phyloP scores from a whole-genome alignment of 106 monocot genomes.

The Acanthochlamys bracteata region DNA sequence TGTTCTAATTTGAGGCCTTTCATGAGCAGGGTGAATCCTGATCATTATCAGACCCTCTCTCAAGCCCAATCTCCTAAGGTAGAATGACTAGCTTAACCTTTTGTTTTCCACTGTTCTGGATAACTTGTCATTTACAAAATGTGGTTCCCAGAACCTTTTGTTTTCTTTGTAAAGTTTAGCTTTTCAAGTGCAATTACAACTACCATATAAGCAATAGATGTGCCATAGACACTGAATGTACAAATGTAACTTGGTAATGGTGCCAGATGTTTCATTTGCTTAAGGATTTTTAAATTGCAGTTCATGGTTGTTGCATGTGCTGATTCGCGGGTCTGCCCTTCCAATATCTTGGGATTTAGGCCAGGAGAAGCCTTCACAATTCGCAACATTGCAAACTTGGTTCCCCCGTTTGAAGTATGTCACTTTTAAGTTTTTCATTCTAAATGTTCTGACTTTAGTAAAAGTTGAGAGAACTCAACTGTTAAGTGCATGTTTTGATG shows the following conservation, averaged over 20 bases:
- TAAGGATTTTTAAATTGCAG: conserved; percentile 67
- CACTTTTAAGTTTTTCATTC: no score
- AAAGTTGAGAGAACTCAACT: neutral
- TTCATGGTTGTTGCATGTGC: conserved; percentile 97
- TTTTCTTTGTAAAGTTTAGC: neutral
- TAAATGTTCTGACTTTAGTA: no score
- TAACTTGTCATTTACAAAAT: neutral
- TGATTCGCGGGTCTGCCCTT: conserved; percentile 97
- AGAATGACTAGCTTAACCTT: neutral
- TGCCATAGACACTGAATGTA: no score
- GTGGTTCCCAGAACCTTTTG: neutral
- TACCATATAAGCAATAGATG: conserved; percentile 1
- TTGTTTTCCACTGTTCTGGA: neutral
- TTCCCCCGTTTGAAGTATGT: conserved; percentile 82
- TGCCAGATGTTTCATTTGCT: no score
- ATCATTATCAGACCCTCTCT: conserved; percentile 65
- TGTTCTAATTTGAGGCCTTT: conserved; percentile 7
- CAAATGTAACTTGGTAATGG: no score
- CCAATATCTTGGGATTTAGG: conserved; percentile 73
- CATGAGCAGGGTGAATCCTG: conserved; percentile 62
- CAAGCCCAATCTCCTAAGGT: conserved; percentile 85
- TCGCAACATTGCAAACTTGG: conserved; percentile 88
- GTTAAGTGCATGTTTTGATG: neutral
- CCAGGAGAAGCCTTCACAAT: conserved; percentile 97
- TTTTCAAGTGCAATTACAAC: neutral